Conservation (phyloP, 768 basidiomycete genomes). For the Mycena metata region DNA sequence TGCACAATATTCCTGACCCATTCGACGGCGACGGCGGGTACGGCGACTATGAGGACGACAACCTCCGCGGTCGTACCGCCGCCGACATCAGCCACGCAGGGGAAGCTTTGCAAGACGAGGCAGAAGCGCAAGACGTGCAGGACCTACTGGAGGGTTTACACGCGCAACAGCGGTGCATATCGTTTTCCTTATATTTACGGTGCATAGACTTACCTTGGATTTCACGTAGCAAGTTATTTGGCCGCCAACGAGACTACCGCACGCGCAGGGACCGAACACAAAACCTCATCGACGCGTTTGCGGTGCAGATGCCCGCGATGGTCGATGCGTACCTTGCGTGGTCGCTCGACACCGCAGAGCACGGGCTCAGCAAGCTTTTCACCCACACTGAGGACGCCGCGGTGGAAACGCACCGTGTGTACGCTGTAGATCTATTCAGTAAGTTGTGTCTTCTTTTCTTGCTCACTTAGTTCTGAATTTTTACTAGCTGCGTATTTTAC, state of each 20-base stretch:
- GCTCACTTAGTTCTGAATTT: not conserved
- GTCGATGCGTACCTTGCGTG: not conserved
- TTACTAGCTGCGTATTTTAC: not conserved
- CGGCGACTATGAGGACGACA: not conserved
- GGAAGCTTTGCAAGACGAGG: not conserved
- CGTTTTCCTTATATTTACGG: too few relatives aligned
- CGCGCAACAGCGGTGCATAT: not conserved
- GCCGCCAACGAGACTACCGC: not conserved
- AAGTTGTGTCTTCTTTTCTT: not conserved
- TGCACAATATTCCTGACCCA: not conserved
- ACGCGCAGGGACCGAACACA: not conserved
- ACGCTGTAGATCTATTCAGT: not conserved
- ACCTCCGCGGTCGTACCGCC: not conserved
- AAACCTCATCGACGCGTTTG: not conserved
- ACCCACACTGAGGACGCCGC: not conserved
- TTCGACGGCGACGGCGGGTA: not conserved
- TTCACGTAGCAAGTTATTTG: not conserved
- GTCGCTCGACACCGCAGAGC: not conserved
- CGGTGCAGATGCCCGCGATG: not conserved
- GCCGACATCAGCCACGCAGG: slow-evolving; percentile 12
- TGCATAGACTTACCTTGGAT: too few relatives aligned
- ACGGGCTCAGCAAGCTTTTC: not conserved
- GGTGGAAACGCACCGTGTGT: not conserved
- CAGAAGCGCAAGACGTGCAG: not conserved
- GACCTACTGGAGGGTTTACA: not conserved